These are phyloP conservation scores for Trichophyton equinum DNA, from an alignment of 2,329 filamentous ascomycete genomes.

Conservation along the genomic window DNA sequence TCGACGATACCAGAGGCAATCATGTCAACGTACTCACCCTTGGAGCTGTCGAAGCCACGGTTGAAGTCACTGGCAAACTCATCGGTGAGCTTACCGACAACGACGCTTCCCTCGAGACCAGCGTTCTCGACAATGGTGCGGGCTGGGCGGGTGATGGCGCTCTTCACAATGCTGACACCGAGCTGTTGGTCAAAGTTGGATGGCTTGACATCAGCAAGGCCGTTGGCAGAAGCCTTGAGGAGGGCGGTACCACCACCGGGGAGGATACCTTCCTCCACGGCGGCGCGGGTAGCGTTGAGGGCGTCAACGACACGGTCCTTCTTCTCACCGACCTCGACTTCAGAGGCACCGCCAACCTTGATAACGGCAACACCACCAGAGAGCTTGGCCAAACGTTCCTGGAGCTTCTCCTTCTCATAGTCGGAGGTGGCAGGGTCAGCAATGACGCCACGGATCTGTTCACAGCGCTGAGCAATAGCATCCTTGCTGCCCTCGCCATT, in stretches of 20 bases:
- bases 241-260: conserved; percentile 96
- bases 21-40: conserved; percentile 99
- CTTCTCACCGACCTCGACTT: conserved; percentile 99
- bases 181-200: conserved; percentile 99
- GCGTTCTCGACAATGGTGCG: conserved; percentile 97
- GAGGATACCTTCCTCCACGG: conserved; percentile 97
- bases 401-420: conserved; percentile 99
- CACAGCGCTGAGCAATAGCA: conserved; percentile 81
- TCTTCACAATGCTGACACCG: conserved; percentile 94
- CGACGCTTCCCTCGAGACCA: conserved; percentile 84
- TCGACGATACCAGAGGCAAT: conserved; percentile 93
- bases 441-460: conserved; percentile 98
- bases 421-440: conserved; percentile 86
- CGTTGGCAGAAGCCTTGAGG: conserved; percentile 90
- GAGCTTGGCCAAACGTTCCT: conserved; percentile 98
- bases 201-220: conserved; percentile 68
- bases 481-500: conserved; percentile 97
- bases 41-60: conserved; percentile 92
- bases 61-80: conserved; percentile 90
- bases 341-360: conserved; percentile 93
- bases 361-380: conserved; percentile 98
- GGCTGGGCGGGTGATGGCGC: conserved; percentile 89
- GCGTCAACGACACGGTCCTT: conserved; percentile 99
- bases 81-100: conserved; percentile 95
- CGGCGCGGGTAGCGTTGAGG: conserved; percentile 91